phyloP scores from a whole-genome alignment of 495 filamentous ascomycete genomes.

The Copromyces sp. region DNA sequence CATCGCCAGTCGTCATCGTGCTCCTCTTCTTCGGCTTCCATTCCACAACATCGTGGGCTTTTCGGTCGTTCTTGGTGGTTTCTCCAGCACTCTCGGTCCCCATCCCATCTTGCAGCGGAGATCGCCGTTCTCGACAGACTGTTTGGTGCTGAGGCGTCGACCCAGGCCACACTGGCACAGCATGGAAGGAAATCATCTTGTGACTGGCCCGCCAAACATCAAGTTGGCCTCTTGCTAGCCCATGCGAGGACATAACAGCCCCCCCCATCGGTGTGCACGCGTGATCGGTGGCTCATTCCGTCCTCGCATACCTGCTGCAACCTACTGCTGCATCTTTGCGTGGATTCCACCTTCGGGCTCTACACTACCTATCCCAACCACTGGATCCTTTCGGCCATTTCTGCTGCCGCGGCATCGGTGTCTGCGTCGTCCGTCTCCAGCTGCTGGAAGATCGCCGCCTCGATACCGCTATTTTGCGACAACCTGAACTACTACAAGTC shows the following conservation, averaged over 20 bases:
- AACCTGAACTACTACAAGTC: constrained; percentile 12
- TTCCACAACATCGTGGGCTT: neutral
- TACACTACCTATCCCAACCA: neutral
- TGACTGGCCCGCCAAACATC: constrained; percentile 11
- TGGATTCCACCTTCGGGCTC: neutral
- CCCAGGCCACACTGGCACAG: neutral
- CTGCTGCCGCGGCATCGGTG: constrained; percentile 12
- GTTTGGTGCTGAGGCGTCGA: constrained; percentile 3
- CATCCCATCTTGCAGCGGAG: neutral
- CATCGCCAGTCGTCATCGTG: constrained; percentile 2
- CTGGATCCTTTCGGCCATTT: neutral
- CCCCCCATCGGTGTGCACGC: constrained; percentile 1
- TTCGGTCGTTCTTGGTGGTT: constrained; percentile 4
- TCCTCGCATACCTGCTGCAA: constrained; percentile 2
- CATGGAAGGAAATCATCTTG: constrained; percentile 14
- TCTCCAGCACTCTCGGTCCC: constrained; percentile 1
- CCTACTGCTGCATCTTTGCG: constrained; percentile 1
- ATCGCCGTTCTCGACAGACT: constrained; percentile 2
- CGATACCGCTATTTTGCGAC: constrained; percentile 12
- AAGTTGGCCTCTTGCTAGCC: constrained; percentile 5
- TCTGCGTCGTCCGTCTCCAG: neutral
- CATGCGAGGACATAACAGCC: neutral
- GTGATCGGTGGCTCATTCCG: constrained; percentile 7
- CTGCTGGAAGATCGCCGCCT: constrained; percentile 1
- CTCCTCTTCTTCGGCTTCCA: constrained; percentile 1